phyloP scores from a whole-genome alignment of 768 basidiomycete species.

The Pleurotus sapidus region DNA sequence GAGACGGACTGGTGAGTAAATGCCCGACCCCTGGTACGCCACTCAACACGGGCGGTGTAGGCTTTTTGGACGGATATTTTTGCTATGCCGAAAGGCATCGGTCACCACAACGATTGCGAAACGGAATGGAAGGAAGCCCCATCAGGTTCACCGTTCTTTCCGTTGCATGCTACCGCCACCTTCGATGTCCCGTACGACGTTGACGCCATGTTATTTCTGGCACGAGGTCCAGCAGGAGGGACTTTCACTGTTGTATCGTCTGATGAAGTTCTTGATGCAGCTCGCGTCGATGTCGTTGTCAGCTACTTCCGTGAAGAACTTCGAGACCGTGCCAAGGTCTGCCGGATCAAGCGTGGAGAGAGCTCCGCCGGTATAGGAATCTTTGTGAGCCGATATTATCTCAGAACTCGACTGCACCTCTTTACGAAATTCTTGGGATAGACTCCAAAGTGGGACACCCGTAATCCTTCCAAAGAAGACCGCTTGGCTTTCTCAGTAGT shows the following conservation, averaged over 20 bases:
- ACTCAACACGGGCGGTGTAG: no score
- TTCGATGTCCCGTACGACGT: slow-evolving; percentile 20
- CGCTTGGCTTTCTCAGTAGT: slow-evolving; percentile 31
- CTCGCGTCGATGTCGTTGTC: slow-evolving; percentile 22
- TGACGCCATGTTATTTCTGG: slow-evolving; percentile 25
- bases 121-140: slow-evolving; percentile 4
- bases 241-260: slow-evolving; percentile 23
- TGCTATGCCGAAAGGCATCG: no score
- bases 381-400: slow-evolving; percentile 25
- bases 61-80: no score
- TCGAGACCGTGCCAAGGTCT: slow-evolving; percentile 26
- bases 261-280: slow-evolving; percentile 16
- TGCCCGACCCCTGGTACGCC: no score
- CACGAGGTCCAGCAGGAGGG: slow-evolving; percentile 25
- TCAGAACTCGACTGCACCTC: no score
- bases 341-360: slow-evolving; percentile 21
- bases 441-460: slow-evolving; percentile 23
- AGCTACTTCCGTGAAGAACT: slow-evolving; percentile 15
- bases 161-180: slow-evolving; percentile 11
- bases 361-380: slow-evolving; percentile 30
- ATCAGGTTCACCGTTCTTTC: slow-evolving; percentile 8
- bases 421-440: slow-evolving; percentile 9
- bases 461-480: slow-evolving; percentile 8
- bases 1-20: background rate
- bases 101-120: slow-evolving; percentile 2